Evolutionary conservation across 2,329 filamentous ascomycete species (phyloP).

Genomic region (Sordariomycetes sp.): DNA sequence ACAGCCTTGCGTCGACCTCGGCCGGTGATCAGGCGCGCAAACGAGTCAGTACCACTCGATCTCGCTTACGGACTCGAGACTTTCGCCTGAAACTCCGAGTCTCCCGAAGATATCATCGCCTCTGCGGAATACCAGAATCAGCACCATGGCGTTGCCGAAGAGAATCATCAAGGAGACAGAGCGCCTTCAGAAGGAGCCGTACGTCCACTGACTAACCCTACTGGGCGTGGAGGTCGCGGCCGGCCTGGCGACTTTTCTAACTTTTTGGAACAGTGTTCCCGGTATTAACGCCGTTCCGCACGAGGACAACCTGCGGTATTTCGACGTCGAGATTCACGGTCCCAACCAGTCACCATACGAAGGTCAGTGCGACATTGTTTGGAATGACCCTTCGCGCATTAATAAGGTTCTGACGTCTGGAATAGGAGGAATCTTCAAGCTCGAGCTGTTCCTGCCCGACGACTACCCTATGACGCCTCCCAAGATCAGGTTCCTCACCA

Average conservation of each 20-base stretch:
- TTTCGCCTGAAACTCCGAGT: too few relatives aligned
- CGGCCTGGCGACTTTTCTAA: not conserved
- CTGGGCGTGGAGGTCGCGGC: not conserved
- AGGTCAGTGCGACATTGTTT: conserved; percentile 37
- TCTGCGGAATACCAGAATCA: not conserved
- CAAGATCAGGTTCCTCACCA: conserved; percentile 96
- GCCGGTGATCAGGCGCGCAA: not conserved
- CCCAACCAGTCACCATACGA: conserved; percentile 90
- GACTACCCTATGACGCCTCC: conserved; percentile 99
- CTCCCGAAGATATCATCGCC: not conserved
- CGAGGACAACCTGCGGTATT: conserved; percentile 95
- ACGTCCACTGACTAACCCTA: conserved; percentile 22
- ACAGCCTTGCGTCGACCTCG: not conserved
- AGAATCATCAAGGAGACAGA: conserved; percentile 98
- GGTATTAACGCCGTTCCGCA: conserved; percentile 94
- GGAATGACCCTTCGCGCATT: not conserved
- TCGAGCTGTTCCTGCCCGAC: conserved; percentile 93
- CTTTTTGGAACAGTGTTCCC: conserved; percentile 52
- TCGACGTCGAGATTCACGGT: conserved; percentile 93
- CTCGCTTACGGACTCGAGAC: conserved; percentile 5
- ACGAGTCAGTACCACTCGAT: not conserved
- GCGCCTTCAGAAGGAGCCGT: conserved; percentile 93
- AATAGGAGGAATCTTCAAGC: conserved; percentile 73
- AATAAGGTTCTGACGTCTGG: not conserved
- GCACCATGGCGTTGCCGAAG: conserved; percentile 68